Conservation (phyloP, 768 basidiomycete genomes). For the Pluteus cervinus region DNA sequence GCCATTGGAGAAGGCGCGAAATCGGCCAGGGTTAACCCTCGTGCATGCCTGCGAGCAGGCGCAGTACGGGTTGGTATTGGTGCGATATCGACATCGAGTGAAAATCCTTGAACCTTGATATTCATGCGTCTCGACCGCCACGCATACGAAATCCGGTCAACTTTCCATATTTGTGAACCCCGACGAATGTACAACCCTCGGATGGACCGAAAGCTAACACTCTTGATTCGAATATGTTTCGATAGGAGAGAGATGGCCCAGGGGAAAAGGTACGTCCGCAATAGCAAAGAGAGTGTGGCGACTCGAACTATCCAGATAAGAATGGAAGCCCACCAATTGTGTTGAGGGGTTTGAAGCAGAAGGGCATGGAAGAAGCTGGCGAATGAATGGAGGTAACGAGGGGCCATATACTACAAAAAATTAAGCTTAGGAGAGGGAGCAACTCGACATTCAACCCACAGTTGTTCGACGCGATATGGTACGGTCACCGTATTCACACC, state of each 20-base stretch:
- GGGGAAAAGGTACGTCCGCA: constrained; percentile 64
- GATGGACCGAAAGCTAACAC: constrained; percentile 72
- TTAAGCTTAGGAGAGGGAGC: no score
- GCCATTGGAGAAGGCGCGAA: constrained; percentile 40
- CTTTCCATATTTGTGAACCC: constrained; percentile 45
- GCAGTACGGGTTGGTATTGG: constrained; percentile 15
- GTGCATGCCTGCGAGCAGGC: constrained; percentile 27
- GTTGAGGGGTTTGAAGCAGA: constrained; percentile 23
- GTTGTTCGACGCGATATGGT: no score
- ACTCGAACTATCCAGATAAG: constrained; percentile 47
- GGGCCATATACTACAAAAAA: no score
- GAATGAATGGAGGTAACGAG: no score
- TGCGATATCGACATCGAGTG: constrained; percentile 39
- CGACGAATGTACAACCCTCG: constrained; percentile 66
- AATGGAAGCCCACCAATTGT: constrained; percentile 32
- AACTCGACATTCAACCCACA: no score
- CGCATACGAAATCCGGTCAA: constrained; percentile 69
- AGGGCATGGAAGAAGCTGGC: no score
- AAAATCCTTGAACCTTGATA: constrained; percentile 56
- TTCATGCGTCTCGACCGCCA: constrained; percentile 52
- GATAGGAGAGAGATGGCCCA: constrained; percentile 55
- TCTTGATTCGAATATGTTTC: constrained; percentile 61
- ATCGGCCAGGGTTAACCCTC: constrained; percentile 41
- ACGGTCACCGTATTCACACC: no score
- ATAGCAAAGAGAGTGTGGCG: constrained; percentile 47